These are phyloP conservation scores for Decorospora gaudefroyi DNA, from an alignment of 2,329 filamentous ascomycete species.

Conservation along the genomic window DNA sequence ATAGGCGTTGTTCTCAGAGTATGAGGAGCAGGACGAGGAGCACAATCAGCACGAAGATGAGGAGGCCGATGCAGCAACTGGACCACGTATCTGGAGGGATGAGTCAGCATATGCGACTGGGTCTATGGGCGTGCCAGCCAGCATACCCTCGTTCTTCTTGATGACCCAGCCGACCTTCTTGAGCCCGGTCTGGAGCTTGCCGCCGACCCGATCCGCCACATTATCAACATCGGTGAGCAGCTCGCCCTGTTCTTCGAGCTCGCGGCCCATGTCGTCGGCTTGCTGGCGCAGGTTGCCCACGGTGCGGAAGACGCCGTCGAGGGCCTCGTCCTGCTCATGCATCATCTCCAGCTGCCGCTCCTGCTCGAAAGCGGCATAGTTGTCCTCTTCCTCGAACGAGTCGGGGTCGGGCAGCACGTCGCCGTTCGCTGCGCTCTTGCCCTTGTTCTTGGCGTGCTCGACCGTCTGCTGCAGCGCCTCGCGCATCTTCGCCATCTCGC, in stretches of 20 bases:
- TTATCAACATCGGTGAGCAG: conserved; percentile 85
- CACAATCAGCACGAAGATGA: conserved; percentile 87
- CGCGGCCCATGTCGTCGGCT: conserved; percentile 93
- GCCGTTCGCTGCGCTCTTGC: conserved; percentile 44
- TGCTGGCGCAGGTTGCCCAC: conserved; percentile 89
- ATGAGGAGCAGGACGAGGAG: conserved; percentile 76
- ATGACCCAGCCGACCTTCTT: conserved; percentile 85
- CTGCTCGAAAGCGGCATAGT: conserved; percentile 84
- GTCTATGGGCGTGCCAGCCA: not conserved
- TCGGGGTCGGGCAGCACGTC: conserved; percentile 65
- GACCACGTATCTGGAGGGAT: conserved; percentile 65
- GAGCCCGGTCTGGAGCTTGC: conserved; percentile 82
- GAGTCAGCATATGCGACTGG: conserved; percentile 5
- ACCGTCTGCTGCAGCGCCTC: conserved; percentile 72
- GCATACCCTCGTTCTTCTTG: conserved; percentile 80
- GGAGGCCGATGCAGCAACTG: conserved; percentile 85
- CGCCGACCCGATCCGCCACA: conserved; percentile 83
- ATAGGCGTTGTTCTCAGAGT: conserved; percentile 52
- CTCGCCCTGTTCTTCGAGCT: conserved; percentile 91
- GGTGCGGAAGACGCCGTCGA: conserved; percentile 90
- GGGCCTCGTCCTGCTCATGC: conserved; percentile 89
- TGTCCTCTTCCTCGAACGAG: conserved; percentile 61
- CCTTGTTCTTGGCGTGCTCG: conserved; percentile 47
- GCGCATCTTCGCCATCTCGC: conserved; percentile 87
- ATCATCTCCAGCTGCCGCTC: conserved; percentile 90